These are phyloP conservation scores for Penicillium canariense DNA, from an alignment of 495 filamentous ascomycete genomes.

Conservation along the genomic window DNA sequence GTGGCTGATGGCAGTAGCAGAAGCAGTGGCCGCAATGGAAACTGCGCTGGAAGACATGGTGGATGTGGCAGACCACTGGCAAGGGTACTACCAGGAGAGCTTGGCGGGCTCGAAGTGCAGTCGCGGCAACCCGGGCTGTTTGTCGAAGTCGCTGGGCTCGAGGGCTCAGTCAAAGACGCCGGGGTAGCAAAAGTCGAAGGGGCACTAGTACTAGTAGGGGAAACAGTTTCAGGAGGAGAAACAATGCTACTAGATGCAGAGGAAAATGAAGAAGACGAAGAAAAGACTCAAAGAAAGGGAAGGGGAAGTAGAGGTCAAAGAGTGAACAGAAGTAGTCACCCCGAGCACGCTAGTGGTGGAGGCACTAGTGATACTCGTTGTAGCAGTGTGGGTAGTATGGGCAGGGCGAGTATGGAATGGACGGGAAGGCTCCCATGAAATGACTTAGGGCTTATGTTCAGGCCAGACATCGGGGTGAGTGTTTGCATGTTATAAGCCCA, in stretches of 20 bases:
- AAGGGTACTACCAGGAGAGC: background rate
- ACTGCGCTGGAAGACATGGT: slow-evolving; percentile 29
- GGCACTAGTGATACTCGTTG: too few species aligned
- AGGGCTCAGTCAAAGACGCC: background rate
- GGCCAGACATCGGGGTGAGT: slow-evolving; percentile 37
- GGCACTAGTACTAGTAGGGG: slow-evolving; percentile 7
- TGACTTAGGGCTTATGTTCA: slow-evolving; percentile 23
- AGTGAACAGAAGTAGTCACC: slow-evolving; percentile 2
- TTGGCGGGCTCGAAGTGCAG: background rate
- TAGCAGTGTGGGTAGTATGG: slow-evolving; percentile 6
- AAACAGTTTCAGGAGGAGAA: slow-evolving; percentile 17
- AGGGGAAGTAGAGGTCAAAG: slow-evolving; percentile 5
- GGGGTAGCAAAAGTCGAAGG: slow-evolving; percentile 18
- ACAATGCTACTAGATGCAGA: slow-evolving; percentile 15
- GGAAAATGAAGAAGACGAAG: slow-evolving; percentile 12
- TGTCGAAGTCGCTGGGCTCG: slow-evolving; percentile 1
- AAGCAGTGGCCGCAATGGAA: slow-evolving; percentile 19
- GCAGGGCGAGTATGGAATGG: background rate
- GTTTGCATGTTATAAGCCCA: slow-evolving; percentile 41
- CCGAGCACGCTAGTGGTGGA: background rate
- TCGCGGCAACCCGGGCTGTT: slow-evolving; percentile 1
- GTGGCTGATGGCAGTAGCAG: slow-evolving; percentile 20
- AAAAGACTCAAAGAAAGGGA: slow-evolving; percentile 5
- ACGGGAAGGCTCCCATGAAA: slow-evolving; percentile 22
- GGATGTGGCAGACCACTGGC: background rate